Percentiles rank a stretch among this genome's conserved stretches.
phyloP scores from a whole-genome alignment of 108 stramenopile genomes.

The Nannochloropsis oceanica region DNA sequence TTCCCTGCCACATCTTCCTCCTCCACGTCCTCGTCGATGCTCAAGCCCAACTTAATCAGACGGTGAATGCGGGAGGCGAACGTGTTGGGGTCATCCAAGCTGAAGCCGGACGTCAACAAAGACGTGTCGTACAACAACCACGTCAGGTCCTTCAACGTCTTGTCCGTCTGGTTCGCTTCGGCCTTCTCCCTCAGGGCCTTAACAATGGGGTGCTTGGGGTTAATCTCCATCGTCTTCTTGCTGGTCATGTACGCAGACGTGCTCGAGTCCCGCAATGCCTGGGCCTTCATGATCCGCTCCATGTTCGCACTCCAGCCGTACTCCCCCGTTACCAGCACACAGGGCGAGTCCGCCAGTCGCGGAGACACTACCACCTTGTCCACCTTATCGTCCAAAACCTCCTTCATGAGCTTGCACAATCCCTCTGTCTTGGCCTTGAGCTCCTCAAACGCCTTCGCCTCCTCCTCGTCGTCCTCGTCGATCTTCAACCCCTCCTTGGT shows the following conservation, averaged over 20 bases:
- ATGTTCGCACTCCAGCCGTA: constrained; percentile 99
- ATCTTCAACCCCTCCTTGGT: constrained; percentile 97
- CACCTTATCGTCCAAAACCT: constrained; percentile 99
- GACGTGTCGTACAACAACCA: constrained; percentile 99
- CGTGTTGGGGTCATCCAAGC: constrained; percentile 95
- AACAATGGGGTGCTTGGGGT: constrained; percentile 98
- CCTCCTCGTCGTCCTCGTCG: constrained; percentile 89
- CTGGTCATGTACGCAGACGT: constrained; percentile 96
- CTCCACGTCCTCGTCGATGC: constrained; percentile 94
- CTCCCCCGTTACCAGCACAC: constrained; percentile 97
- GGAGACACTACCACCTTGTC: constrained; percentile 99
- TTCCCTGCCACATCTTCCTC: constrained; percentile 48
- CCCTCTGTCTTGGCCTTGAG: constrained; percentile 92
- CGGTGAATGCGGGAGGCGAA: constrained; percentile 94
- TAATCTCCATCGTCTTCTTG: constrained; percentile 99
- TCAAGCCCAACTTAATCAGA: constrained; percentile 96
- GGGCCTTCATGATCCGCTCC: constrained; percentile 99
- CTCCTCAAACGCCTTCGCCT: constrained; percentile 85
- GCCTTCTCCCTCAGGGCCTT: constrained; percentile 94
- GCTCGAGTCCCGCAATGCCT: constrained; percentile 95
- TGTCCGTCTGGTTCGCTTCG: constrained; percentile 92
- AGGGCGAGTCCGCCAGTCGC: constrained; percentile 96
- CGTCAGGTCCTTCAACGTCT: constrained; percentile 99
- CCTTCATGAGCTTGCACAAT: constrained; percentile 99
- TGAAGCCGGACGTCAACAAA: constrained; percentile 95